phyloP scores from a whole-genome alignment of 2,329 filamentous ascomycete species.

The Ceratocystis diversiconidia region DNA sequence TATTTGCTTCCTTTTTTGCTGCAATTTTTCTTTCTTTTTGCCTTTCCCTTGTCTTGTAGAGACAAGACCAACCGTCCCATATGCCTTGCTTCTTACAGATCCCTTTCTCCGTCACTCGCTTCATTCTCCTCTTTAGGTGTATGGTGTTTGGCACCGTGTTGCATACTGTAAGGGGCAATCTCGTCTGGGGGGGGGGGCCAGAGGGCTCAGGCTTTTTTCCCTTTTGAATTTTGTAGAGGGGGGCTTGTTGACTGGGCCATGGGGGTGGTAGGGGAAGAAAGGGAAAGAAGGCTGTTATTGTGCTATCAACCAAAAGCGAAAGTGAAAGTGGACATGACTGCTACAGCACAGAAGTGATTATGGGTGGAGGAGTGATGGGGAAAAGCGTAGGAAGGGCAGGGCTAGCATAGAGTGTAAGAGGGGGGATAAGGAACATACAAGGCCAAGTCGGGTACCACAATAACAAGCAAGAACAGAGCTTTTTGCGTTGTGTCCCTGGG shows the following conservation, averaged over 20 bases:
- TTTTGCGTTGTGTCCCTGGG: neutral
- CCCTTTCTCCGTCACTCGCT: neutral
- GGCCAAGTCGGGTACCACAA: neutral
- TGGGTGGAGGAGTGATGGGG: neutral
- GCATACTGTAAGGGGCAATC: slow-evolving; percentile 4
- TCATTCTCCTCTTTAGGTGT: neutral
- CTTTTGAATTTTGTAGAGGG: neutral
- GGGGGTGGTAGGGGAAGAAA: neutral
- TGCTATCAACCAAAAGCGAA: neutral
- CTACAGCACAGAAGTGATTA: slow-evolving; percentile 1
- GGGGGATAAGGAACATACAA: neutral
- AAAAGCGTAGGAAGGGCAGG: neutral
- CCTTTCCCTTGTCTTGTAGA: neutral
- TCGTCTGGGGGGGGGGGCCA: neutral
- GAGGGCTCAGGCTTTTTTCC: neutral
- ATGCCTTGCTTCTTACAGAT: slow-evolving; percentile 6
- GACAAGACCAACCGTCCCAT: neutral
- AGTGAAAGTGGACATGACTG: slow-evolving; percentile 2
- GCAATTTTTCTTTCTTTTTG: slow-evolving; percentile 12
- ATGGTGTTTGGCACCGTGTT: neutral
- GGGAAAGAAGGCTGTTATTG: neutral
- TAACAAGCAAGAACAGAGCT: slow-evolving; percentile 6
- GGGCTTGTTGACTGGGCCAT: neutral
- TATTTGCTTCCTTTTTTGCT: slow-evolving; percentile 11
- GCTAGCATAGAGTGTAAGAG: neutral